These are phyloP conservation scores for Aspergillus asperescens DNA, from an alignment of 495 filamentous ascomycete genomes.

Conservation along the genomic window DNA sequence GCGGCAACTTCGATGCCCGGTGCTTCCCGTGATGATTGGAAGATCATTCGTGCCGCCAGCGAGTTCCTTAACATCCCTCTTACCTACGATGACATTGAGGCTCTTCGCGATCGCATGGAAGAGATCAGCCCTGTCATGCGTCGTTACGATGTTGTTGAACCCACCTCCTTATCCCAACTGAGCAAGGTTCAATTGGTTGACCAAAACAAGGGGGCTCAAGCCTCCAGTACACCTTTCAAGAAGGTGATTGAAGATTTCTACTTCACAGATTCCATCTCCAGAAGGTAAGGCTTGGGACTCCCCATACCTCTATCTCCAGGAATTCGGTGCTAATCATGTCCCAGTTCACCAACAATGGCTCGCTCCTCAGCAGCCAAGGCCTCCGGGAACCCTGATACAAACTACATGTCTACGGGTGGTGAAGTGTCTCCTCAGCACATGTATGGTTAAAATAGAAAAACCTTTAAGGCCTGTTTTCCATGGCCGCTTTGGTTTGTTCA, in stretches of 20 bases:
- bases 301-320: neutral
- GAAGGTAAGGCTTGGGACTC: conserved; percentile 58
- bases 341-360: conserved; percentile 92
- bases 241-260: conserved; percentile 91
- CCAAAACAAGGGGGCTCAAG: conserved; percentile 80
- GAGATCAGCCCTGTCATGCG: conserved; percentile 87
- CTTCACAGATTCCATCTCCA: conserved; percentile 92
- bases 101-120: conserved; percentile 85
- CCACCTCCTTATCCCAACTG: conserved; percentile 59
- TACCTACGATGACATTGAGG: conserved; percentile 87
- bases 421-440: conserved; percentile 49
- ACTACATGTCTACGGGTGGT: conserved; percentile 83
- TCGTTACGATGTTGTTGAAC: conserved; percentile 85
- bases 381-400: conserved; percentile 62
- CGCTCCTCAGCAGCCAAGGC: conserved; percentile 84
- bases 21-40: conserved; percentile 93
- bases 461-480: conserved; percentile 7
- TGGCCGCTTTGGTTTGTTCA: conserved; percentile 24
- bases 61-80: conserved; percentile 86
- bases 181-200: conserved; percentile 91
- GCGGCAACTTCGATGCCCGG: conserved; percentile 80
- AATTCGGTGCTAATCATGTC: conserved; percentile 26
- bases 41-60: conserved; percentile 86
- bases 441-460: conserved; percentile 39
- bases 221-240: conserved; percentile 62